Conservation (phyloP, 345 rosid genomes). For the Fremontodendron californicum region DNA sequence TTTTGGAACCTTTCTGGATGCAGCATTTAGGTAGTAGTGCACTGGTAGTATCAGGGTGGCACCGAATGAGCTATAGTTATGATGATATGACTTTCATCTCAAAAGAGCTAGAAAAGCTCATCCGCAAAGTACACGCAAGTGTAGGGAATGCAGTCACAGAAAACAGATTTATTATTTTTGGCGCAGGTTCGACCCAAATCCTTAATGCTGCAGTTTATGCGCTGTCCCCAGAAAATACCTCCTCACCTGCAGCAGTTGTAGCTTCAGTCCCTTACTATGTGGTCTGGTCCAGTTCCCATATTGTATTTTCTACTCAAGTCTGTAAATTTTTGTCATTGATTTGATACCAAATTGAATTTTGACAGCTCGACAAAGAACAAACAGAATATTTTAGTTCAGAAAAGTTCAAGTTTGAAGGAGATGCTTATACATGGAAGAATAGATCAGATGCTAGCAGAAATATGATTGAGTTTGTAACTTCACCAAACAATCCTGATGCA, state of each 20-base stretch:
- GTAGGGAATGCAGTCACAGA: constrained; percentile 59
- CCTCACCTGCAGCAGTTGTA: constrained; percentile 39
- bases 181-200: constrained; percentile 61
- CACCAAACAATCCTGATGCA: constrained; percentile 82
- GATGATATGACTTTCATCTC: no score
- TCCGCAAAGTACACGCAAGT: constrained; percentile 41
- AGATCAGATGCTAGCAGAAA: constrained; percentile 18
- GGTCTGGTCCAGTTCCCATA: constrained; percentile 23
- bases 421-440: constrained; percentile 34
- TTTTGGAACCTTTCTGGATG: constrained; percentile 55
- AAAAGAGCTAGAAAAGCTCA: constrained; percentile 22
- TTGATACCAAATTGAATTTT: background rate
- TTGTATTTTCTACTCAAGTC: background rate
- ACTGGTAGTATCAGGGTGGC: constrained; percentile 8
- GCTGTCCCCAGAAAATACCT: constrained; percentile 37
- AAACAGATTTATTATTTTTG: constrained; percentile 43
- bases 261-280: constrained; percentile 54
- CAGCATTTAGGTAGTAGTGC: constrained; percentile 42
- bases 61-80: no score
- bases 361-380: constrained; percentile 42
- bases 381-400: constrained; percentile 36
- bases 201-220: constrained; percentile 62
- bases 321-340: background rate
- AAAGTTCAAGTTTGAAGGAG: constrained; percentile 46
- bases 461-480: constrained; percentile 59